These are phyloP conservation scores for Lobosporangium transversale DNA, from an alignment of 192 early-diverging fungal species.

Conservation along the genomic window DNA sequence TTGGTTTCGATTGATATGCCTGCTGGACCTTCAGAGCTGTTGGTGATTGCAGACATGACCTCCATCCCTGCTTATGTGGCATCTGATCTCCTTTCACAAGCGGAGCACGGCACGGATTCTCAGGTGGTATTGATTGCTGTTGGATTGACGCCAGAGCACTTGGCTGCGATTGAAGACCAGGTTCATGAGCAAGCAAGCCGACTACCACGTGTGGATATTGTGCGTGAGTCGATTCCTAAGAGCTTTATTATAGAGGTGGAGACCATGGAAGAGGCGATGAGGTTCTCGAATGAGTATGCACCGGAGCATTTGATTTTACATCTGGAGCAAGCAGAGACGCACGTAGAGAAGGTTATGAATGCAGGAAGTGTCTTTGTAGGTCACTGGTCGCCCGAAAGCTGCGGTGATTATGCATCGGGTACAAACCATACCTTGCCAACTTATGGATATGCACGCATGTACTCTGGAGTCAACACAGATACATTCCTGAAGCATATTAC, in stretches of 20 bases:
- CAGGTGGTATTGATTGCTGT: constrained; percentile 96
- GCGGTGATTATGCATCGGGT: constrained; percentile 99
- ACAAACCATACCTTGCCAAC: constrained; percentile 99
- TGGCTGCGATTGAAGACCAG: constrained; percentile 81
- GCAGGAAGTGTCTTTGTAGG: constrained; percentile 99
- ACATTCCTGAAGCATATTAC: constrained; percentile 99
- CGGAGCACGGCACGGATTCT: constrained; percentile 96
- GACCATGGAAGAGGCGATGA: constrained; percentile 79
- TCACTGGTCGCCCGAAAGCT: constrained; percentile 94
- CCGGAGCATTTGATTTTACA: constrained; percentile 99
- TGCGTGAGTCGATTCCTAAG: constrained; percentile 88
- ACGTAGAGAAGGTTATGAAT: constrained; percentile 77
- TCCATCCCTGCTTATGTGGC: constrained; percentile 92
- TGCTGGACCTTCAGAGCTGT: constrained; percentile 98
- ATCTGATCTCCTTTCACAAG: constrained; percentile 95
- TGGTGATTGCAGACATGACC: constrained; percentile 93
- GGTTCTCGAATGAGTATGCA: constrained; percentile 96
- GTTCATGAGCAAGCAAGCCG: constrained; percentile 84
- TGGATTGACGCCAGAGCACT: constrained; percentile 69
- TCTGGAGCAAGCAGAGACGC: constrained; percentile 74
- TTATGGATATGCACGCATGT: constrained; percentile 98
- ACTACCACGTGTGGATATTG: constrained; percentile 90
- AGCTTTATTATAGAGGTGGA: constrained; percentile 79
- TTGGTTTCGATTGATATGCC: constrained; percentile 99
- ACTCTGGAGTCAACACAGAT: constrained; percentile 96